These are phyloP conservation scores for Ceratocystis variospora DNA, from an alignment of 2,329 filamentous ascomycete species.

Conservation along the genomic window DNA sequence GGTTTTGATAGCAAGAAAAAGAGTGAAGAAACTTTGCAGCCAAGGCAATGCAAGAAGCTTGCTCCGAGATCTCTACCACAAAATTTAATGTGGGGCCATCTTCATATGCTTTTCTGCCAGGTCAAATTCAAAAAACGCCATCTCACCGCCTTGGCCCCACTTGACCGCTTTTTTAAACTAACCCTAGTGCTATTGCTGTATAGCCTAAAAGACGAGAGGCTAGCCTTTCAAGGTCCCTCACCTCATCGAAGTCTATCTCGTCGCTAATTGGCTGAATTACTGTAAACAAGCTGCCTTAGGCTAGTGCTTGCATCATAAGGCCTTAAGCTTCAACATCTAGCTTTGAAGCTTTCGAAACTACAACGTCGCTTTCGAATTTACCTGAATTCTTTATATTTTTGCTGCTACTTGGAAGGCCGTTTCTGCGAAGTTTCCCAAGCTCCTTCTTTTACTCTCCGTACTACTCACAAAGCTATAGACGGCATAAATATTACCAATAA, in stretches of 20 bases:
- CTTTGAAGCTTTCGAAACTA: neutral
- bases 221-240: neutral
- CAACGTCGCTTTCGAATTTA: no score
- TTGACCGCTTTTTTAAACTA: neutral
- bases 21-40: neutral
- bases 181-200: neutral
- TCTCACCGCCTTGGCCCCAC: neutral
- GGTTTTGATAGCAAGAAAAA: neutral
- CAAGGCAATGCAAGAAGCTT: neutral
- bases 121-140: neutral
- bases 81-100: conserved; percentile 14
- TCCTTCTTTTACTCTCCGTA: no score
- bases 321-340: neutral
- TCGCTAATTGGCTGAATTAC: neutral
- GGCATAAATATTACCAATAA: no score
- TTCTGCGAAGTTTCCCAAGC: no score
- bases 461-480: no score
- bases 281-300: no score
- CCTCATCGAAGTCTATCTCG: neutral
- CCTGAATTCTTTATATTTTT: no score
- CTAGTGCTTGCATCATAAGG: conserved; percentile 4
- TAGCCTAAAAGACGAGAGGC: neutral
- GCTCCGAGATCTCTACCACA: neutral
- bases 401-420: no score
- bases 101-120: neutral